These are phyloP conservation scores for Saccharomyces hybrid DNA, from an alignment of 1,139 yeast species.

Conservation along the genomic window DNA sequence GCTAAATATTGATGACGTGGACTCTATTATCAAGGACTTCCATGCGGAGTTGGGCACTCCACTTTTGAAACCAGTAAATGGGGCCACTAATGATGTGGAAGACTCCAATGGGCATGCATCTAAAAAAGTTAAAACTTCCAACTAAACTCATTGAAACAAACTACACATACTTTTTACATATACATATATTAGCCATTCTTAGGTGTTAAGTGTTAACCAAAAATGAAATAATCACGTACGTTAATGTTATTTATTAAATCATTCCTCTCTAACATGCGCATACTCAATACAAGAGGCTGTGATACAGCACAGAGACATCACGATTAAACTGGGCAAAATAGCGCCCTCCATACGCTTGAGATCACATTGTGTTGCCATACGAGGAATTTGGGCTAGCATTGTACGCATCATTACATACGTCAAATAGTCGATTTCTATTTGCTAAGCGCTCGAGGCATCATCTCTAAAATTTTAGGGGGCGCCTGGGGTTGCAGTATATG, in stretches of 20 bases:
- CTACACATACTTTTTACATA: neutral
- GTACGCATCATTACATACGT: neutral
- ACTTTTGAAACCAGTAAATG: conserved; percentile 22
- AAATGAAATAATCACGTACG: neutral
- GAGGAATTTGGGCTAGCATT: neutral
- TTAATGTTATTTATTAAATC: neutral
- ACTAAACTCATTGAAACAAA: neutral
- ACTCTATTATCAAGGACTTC: too few species aligned
- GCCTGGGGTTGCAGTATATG: neutral
- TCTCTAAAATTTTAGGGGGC: neutral
- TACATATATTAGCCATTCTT: neutral
- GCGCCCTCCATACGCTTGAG: neutral
- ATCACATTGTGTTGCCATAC: too few species aligned
- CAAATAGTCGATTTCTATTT: neutral
- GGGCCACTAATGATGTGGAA: conserved; percentile 23
- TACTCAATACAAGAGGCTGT: too few species aligned
- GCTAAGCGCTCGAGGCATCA: neutral
- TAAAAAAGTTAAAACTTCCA: conserved; percentile 1
- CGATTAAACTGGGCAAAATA: neutral
- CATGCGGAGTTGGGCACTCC: conserved; percentile 33
- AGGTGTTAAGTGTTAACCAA: neutral
- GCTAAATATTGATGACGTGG: too few species aligned
- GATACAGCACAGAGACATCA: too few species aligned
- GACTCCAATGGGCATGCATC: conserved; percentile 8
- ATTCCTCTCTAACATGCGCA: neutral